phyloP scores from a whole-genome alignment of 805 yeast species.

The Yamadazyma nakazawae region DNA sequence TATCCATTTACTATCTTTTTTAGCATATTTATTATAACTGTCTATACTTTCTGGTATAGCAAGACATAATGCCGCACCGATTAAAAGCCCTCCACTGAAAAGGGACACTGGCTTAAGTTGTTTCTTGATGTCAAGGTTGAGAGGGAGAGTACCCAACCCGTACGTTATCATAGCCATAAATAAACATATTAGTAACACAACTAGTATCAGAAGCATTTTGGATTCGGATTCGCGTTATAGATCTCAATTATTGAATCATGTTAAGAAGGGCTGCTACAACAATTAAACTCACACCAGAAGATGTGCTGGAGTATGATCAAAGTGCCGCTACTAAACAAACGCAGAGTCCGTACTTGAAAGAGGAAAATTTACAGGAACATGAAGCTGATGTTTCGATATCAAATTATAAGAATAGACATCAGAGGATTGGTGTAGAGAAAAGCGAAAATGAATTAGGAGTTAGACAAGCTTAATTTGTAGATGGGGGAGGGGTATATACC shows the following conservation, averaged over 20 bases:
- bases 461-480: background rate
- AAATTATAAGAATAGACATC: conserved; percentile 19
- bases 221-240: background rate
- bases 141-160: conserved; percentile 15
- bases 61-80: conserved; percentile 15
- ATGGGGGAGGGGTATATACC: no score
- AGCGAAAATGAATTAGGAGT: background rate
- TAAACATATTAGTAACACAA: conserved; percentile 9
- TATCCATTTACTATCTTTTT: conserved; percentile 9
- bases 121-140: conserved; percentile 7
- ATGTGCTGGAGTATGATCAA: conserved; percentile 48
- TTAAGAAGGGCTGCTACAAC: conserved; percentile 70
- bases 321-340: background rate
- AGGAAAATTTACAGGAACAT: conserved; percentile 11
- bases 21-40: conserved; percentile 4
- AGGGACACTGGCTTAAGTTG: conserved; percentile 7
- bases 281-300: conserved; percentile 65
- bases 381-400: conserved; percentile 14
- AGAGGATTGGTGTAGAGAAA: conserved; percentile 19
- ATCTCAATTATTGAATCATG: conserved; percentile 37
- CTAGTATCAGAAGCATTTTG: conserved; percentile 6
- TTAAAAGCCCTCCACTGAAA: conserved; percentile 12
- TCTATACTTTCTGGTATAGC: conserved; percentile 16
- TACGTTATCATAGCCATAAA: conserved; percentile 12
- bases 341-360: conserved; percentile 8